phyloP scores from a whole-genome alignment of 176 grass and related monocot genomes.

The Bothriochloa decipiens region DNA sequence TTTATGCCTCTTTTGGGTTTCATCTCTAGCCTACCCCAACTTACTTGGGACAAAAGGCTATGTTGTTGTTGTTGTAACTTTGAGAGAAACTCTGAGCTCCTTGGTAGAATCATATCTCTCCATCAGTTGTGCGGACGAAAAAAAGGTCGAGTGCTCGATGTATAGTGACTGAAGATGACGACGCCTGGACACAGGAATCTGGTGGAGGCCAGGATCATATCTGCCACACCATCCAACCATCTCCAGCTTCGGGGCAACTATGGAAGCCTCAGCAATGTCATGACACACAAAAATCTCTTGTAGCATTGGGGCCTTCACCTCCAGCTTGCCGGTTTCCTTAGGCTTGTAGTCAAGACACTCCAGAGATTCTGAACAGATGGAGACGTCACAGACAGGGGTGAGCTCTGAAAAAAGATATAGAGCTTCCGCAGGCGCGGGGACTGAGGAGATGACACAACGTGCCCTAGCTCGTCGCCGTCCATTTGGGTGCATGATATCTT shows the following conservation, averaged over 20 bases:
- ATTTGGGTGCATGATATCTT: background rate
- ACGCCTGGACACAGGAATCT: background rate
- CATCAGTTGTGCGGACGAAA: background rate
- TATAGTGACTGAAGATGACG: background rate
- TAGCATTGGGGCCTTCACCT: background rate
- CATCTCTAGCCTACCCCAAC: no score
- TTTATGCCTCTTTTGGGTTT: no score
- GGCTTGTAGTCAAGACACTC: background rate
- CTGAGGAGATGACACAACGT: background rate
- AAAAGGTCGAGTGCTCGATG: background rate
- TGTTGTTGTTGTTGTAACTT: no score
- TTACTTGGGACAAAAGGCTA: no score
- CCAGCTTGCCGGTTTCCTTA: background rate
- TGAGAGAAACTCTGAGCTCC: background rate
- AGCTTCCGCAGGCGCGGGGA: background rate
- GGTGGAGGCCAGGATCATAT: background rate
- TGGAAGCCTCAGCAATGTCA: background rate
- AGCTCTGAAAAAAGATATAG: accelerated
- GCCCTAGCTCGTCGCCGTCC: background rate
- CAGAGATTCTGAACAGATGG: background rate
- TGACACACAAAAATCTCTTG: background rate
- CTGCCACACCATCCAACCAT: background rate
- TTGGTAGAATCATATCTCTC: background rate
- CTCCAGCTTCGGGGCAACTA: background rate
- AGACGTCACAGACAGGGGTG: background rate